Evolutionary conservation across 495 filamentous ascomycete genomes (phyloP).

Genomic region (Aspergillus bridgeri): DNA sequence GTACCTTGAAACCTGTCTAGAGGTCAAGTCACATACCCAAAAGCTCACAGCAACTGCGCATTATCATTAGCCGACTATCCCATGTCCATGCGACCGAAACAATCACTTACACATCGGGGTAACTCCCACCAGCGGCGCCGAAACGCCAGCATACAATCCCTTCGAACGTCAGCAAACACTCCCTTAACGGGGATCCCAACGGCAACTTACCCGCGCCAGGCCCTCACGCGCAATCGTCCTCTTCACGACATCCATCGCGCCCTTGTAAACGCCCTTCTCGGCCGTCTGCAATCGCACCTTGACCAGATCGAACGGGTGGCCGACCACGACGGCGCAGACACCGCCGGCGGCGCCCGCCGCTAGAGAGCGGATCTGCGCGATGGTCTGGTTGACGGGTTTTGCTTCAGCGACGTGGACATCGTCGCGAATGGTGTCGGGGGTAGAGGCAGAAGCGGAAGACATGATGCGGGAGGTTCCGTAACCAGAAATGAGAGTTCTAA

Average conservation of each 20-base stretch:
- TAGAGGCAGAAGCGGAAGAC: slow-evolving; percentile 31
- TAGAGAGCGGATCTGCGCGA: slow-evolving; percentile 66
- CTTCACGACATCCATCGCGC: slow-evolving; percentile 86
- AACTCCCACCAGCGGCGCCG: slow-evolving; percentile 88
- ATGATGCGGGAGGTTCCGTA: slow-evolving; percentile 19
- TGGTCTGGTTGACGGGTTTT: slow-evolving; percentile 44
- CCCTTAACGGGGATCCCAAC: neutral
- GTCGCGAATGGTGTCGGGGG: slow-evolving; percentile 33
- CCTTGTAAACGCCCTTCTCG: slow-evolving; percentile 85
- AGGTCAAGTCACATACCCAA: slow-evolving; percentile 51
- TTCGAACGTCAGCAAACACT: slow-evolving; percentile 22
- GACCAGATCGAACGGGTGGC: slow-evolving; percentile 95
- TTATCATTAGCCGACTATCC: neutral
- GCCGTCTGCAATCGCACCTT: slow-evolving; percentile 97
- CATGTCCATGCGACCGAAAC: no score
- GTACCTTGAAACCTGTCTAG: neutral
- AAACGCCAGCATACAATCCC: slow-evolving; percentile 96
- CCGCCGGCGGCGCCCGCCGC: slow-evolving; percentile 90
- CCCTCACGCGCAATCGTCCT: slow-evolving; percentile 88
- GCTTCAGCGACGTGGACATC: slow-evolving; percentile 30
- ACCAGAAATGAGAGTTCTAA: slow-evolving; percentile 7
- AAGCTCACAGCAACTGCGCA: slow-evolving; percentile 89
- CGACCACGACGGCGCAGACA: slow-evolving; percentile 86
- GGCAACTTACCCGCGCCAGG: slow-evolving; percentile 52
- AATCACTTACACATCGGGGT: slow-evolving; percentile 91